A percentile compares a stretch with the other conserved stretches of the same genome.
These are phyloP conservation scores for Fusarium austroafricanum DNA, from an alignment of 2,329 filamentous ascomycete genomes.

Conservation along the genomic window DNA sequence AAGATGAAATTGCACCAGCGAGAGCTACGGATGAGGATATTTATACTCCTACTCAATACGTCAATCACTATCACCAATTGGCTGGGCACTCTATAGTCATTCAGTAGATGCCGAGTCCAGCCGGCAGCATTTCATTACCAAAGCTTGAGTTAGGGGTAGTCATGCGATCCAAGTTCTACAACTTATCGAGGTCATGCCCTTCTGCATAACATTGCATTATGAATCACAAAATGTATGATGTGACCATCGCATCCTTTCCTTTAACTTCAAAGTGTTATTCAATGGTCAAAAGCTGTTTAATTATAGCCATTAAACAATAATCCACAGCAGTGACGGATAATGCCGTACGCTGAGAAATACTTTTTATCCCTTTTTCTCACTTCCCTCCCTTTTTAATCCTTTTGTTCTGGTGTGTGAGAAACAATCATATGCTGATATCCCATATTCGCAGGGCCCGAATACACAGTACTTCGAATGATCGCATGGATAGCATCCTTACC, in stretches of 20 bases:
- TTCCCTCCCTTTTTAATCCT: not conserved
- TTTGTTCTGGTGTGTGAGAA: not conserved
- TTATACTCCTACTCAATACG: not conserved
- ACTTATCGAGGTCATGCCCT: not conserved
- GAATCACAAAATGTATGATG: not conserved
- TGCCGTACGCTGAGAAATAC: not conserved
- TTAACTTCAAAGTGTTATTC: not conserved
- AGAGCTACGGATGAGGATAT: not conserved
- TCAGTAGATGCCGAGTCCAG: not conserved
- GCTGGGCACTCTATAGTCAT: not conserved
- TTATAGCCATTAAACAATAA: not conserved
- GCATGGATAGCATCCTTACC: not conserved
- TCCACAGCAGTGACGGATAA: not conserved
- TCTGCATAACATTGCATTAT: not conserved
- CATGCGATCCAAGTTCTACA: conserved; percentile 1
- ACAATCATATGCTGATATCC: no score
- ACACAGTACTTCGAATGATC: not conserved
- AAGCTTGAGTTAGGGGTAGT: not conserved
- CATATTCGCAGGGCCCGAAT: not conserved
- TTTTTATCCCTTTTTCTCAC: no score
- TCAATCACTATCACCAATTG: not conserved
- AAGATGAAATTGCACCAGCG: not conserved
- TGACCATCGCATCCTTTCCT: not conserved
- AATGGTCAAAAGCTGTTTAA: not conserved
- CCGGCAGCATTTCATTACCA: not conserved